Percentiles rank a stretch among this genome's conserved stretches.
phyloP scores from a whole-genome alignment of 2,329 filamentous ascomycete species.

The Pseudogymnoascus sp. region DNA sequence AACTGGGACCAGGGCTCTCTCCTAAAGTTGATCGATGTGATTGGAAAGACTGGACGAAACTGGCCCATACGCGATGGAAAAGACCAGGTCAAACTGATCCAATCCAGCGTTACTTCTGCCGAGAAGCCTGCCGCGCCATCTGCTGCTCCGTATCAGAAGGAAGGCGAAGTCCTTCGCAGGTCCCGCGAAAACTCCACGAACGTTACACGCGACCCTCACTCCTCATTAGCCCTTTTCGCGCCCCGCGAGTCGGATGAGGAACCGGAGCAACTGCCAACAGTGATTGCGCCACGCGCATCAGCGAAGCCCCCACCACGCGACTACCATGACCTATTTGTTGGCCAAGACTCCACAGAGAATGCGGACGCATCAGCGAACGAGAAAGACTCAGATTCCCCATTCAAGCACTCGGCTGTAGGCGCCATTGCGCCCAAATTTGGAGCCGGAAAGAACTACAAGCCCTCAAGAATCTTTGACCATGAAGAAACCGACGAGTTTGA shows the following conservation, averaged over 20 bases:
- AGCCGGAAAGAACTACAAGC: constrained; percentile 53
- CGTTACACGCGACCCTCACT: constrained; percentile 55
- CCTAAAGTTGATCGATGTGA: constrained; percentile 87
- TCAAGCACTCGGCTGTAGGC: constrained; percentile 3
- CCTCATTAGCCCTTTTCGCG: constrained; percentile 67
- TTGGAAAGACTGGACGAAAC: constrained; percentile 80
- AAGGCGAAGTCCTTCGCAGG: constrained; percentile 33
- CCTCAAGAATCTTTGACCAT: constrained; percentile 56
- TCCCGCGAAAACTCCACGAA: constrained; percentile 47
- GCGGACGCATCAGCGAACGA: constrained; percentile 15
- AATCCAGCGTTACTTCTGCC: constrained; percentile 47
- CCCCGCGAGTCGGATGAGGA: constrained; percentile 54
- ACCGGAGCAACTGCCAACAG: constrained; percentile 36
- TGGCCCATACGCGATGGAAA: constrained; percentile 89
- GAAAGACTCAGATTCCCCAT: constrained; percentile 18
- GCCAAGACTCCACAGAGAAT: constrained; percentile 28
- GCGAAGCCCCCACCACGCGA: constrained; percentile 62
- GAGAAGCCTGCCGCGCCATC: constrained; percentile 30
- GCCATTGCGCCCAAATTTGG: constrained; percentile 44
- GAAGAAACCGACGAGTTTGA: constrained; percentile 33
- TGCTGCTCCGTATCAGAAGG: constrained; percentile 23
- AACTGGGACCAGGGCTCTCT: constrained; percentile 94
- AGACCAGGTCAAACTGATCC: constrained; percentile 74
- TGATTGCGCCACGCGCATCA: constrained; percentile 56
- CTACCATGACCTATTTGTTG: constrained; percentile 62